Base-by-base conservation (phyloP, 345 rosid genomes). In the Citrus maxima region DNA sequence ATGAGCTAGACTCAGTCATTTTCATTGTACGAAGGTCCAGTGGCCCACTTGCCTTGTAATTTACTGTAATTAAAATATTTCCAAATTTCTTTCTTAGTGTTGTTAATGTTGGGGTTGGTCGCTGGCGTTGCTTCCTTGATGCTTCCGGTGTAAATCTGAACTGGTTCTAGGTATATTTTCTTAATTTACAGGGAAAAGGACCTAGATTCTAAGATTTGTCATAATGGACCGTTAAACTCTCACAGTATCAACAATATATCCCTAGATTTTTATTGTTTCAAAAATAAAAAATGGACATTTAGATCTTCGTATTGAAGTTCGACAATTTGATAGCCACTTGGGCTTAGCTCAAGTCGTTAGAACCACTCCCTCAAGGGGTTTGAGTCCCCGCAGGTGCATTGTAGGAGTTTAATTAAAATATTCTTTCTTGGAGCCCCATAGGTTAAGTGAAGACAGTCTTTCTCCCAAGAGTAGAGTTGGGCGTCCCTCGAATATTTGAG, bases 331-430 rank as follows among this genome's bases (percentile, higher is more conserved):
- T 30, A 30, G 32, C 34, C 34, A 32, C 34, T 32, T 32, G 4
- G 4, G 34, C 32, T 30, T 2, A 30, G 32, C 32, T 3, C 32
- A 30, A 30, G 32, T 30, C 0, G 3, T 0, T 32, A 32, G 34
- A 32, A 32, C 4, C 34, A 32, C 4, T 32, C 34, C 30, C 30
- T 28, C 30, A 2, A 2, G 0, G 4, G 0, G 4, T 32, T 32
- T 0, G 34, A 32, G 34, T 0, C 0, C 4, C 34, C 4, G 34
- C 4, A 4, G 34, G 0, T 2, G 4, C 0, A 32, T 32, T 32
- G 0, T 0, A 32, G 0, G 0, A 32, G 0, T 32, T 32, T 32
- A 32, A 32, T 32, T 32, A 3, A 32, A 32, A 32, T 32, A 0
- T 32, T 32, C 0, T 32, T 32, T 0, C 34, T 32, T 32, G 4